Evolutionary conservation across 1,284 basidiomycete species (phyloP), one percentile per base, ranked within the genome.

Genomic region (Boletus sp.): DNA sequence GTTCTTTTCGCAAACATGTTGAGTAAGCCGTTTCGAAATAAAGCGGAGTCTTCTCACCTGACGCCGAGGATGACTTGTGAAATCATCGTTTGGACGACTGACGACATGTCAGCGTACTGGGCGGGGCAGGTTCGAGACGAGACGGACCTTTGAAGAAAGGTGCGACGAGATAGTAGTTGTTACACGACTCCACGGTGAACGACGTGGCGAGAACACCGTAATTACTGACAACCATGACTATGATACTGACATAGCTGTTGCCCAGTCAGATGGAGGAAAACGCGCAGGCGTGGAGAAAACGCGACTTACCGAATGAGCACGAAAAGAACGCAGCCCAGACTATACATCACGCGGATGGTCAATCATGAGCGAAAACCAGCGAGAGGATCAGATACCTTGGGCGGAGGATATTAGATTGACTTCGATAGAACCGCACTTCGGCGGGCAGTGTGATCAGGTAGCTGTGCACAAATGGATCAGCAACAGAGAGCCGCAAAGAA

Each of bases 381-480:
- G 3, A 14, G 41, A 22, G 16, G 17, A 37, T 35, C 8, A 19
- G 33, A 27, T 49, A 69, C 64, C 67, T 66, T 22, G 56, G 60
- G 48, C 54, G 66, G 9, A 52, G 25, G 12, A 68, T 38, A 33
- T 53, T 53, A 27, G 58, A 32, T 49, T 73, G 71, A 44, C 61
- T 65, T 48, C 55, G 60, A 57, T 74, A 73, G 47, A 74, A 70
- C 40, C 71, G 60, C 55, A 62, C 56, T 54, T 73, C 71, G 7
- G 69, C 68, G 27, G 71, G 73, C 8, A 73, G 42, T 8, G 72
- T 73, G 52, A 70, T 53, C 41, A 73, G 7, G 52, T 72, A 73
- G 50, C 71, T 73, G 51, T 8, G 32, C 1, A 16, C 12, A 3
- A n/a, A 6, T 22, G 22, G 16, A 45, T 60, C 17, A 50, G 23